Evolutionary conservation across 2,329 filamentous ascomycete genomes (phyloP), one percentile per base, ranked within the genome.

Genomic region (Diaporthe velutina): DNA sequence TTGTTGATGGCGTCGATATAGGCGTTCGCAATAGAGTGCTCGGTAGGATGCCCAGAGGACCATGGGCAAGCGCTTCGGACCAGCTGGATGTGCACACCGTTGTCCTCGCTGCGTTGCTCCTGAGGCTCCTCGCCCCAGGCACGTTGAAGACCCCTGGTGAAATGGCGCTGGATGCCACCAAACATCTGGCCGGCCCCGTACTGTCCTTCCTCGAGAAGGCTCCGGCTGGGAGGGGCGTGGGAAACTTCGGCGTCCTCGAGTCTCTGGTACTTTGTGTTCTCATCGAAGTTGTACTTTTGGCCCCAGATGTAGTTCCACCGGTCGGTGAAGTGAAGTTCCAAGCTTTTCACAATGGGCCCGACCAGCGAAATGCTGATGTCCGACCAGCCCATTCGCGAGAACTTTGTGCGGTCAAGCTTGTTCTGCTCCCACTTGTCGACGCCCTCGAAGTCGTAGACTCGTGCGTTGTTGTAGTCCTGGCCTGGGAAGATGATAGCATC

Each of bases 291-390:
- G 81, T 98, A 98, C 82, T 98, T 98, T 70, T 93, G 91, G 73
- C 92, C 88, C 77, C 91, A 98, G 77, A 98, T 96, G 81, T 94
- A 97, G 84, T 98, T 98, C 95, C 96, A 98, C 79, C 95, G 88
- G 80, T 98, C 93, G 2, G 92, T 89, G 79, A 98, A 98, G 82
- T 98, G 95, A 7, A 90, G 89, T 42, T 91, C 87, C 42, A 98
- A 86, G 82, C 94, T 95, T 76, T 93, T 87, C 0, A 96, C 92
- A 13, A 95, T 93, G 0, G 92, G 92, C 0, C 95, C 95, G 19
- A 88, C 89, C 74, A 98, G 83, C 78, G 92, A 95, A 73, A 98
- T 87, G 15, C 93, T 92, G 74, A 98, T 90, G 83, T 98, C 96
- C 19, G 94, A 95, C 96, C 96, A 98, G 28, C 95, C 95, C 95